Evolutionary conservation across 2,329 filamentous ascomycete genomes (phyloP).

Genomic region (Stemphylium beticola): DNA sequence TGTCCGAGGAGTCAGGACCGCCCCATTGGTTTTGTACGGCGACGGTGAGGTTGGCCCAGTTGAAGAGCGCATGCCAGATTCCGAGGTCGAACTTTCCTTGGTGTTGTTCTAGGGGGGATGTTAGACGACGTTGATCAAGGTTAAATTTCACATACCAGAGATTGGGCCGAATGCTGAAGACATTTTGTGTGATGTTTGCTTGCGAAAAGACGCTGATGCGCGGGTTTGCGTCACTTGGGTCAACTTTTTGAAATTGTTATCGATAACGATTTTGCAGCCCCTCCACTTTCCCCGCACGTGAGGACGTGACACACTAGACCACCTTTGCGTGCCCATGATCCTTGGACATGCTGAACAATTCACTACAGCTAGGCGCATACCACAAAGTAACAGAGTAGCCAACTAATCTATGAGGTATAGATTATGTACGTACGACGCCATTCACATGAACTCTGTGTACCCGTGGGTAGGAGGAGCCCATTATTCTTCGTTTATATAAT

Average conservation of each 20-base stretch:
- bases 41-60: slow-evolving; percentile 87
- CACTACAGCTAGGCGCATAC: no score
- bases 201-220: slow-evolving; percentile 4
- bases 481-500: no score
- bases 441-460: no score
- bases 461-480: no score
- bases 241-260: slow-evolving; percentile 11
- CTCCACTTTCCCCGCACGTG: slow-evolving; percentile 1
- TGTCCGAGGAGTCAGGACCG: slow-evolving; percentile 79
- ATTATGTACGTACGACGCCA: no score
- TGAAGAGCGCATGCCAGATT: slow-evolving; percentile 81
- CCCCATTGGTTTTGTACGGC: slow-evolving; percentile 89
- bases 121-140: slow-evolving; percentile 12
- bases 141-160: not conserved
- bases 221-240: slow-evolving; percentile 8
- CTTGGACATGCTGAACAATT: no score
- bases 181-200: slow-evolving; percentile 4
- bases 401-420: no score
- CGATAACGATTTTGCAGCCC: slow-evolving; percentile 7
- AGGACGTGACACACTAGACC: not conserved
- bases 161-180: slow-evolving; percentile 13
- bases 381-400: no score
- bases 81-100: slow-evolving; percentile 72
- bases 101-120: slow-evolving; percentile 24
- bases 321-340: no score